Base-by-base conservation (phyloP, 495 filamentous ascomycete genomes). In the Podospora pseudopauciseta region DNA sequence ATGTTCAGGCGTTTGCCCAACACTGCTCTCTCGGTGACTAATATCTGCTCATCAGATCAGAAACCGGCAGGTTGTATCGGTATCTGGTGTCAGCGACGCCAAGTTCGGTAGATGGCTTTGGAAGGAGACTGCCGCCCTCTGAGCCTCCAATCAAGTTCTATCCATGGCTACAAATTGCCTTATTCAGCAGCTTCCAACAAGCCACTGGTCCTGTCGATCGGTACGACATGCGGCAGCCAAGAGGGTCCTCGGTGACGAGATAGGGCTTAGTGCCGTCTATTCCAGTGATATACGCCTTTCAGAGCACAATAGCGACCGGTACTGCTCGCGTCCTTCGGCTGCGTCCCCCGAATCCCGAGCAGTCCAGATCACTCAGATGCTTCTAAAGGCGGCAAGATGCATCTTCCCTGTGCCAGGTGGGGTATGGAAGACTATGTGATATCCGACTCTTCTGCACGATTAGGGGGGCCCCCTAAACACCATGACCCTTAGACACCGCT, bases 231-330 rank as follows among this genome's bases (percentile, higher is more conserved):
- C 27, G 19, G 16, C 27, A 18, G 61, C 30, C 19, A 63, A 49
- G 18, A 34, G 53, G 27, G 28, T 28, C 20, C 63, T 71, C 70
- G 70, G 70, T 71, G 66, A 67, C 53, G 66, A 32, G 66, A 71
- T 71, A 71, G 66, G 70, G 70, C 70, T 71, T 71, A 71, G 70
- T 56, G 67, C 63, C 19, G 32, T 44, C n/a, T 63, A 49, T 63
- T 39, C 18, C 34, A 32, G 32, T 39, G 20, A 19, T 32, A 63
- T 58, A 58, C 55, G 30, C 61, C 18, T 16, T 62, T 34, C 27
- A 19, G 15, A 49, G 39, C 39, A 49, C 39, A 49, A 49, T 49
- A 49, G 39, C 39, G 7, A 49, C 39, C 39, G 39, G 39, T 49
- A 49, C 39, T 16, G 39, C 39, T 49, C 39, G 39, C 39, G 15